Evolutionary conservation across 2,329 filamentous ascomycete genomes (phyloP), one percentile per base, ranked within the genome.

Genomic region (Diaporthe capsici): DNA sequence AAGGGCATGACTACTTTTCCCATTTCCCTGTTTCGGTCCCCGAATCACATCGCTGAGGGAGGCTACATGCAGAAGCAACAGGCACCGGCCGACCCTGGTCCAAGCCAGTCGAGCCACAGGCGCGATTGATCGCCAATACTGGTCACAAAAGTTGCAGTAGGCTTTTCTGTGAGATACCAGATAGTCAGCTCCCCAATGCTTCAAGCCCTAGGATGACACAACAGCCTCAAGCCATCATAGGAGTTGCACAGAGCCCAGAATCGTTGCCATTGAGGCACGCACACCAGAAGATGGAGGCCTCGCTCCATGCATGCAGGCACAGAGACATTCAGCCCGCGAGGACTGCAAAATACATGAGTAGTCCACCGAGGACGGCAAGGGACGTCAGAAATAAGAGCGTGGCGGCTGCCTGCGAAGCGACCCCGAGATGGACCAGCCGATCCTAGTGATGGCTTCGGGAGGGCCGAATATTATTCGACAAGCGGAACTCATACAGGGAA

Each of bases 31-130:
- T 55, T n/a, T 20, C 65, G n/a, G n/a, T 55, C 47, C 34, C 34
- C 65, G 58, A 49, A 63, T 57, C 31, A 37, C 60, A 37, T 55
- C 49, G n/a, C 37, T 51, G 25, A 31, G 34, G n/a, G 20, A 73
- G 60, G 42, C 31, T 17, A 68, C 25, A 68, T 68, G 49, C 70
- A 75, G 39, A 57, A 68, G 60, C 58, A 68, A 75, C 15, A 55
- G 8, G 25, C 22, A 25, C 9, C 34, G 20, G 31, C 22, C 22
- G 44, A 39, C 47, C 28, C n/a, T 58, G 17, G 34, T n/a, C 42
- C 47, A 73, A 57, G 49, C 58, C 28, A 39, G 37, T 55, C 47
- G 47, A 73, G 58, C 71, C 71, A 73, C 37, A 47, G 42, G 58
- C 25, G 37, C 28, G 9, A n/a, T 31, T 13, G 34, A 55, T 57